Percentiles rank a stretch among this genome's conserved stretches.
Evolutionary conservation across 768 basidiomycete genomes (phyloP).

Genomic region (Pleurotus platypus): DNA sequence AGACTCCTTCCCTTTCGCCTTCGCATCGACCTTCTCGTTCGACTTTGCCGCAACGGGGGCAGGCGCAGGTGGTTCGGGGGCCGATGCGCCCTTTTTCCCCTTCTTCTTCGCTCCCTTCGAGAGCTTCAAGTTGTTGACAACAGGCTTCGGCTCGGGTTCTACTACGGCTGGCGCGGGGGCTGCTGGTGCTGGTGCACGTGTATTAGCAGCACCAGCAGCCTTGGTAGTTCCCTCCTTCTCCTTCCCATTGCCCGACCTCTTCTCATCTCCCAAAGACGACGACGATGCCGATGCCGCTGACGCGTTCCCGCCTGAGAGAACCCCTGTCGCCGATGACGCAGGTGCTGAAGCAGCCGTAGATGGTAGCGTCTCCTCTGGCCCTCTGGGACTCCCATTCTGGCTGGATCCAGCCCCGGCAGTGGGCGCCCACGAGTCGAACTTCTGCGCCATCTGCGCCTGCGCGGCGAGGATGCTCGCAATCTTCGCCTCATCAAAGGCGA

Average conservation of each 20-base stretch:
- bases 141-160: neutral
- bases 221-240: neutral
- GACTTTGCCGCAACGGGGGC: neutral
- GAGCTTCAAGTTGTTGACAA: neutral
- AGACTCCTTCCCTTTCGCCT: neutral
- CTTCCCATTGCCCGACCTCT: neutral
- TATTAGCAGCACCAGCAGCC: neutral
- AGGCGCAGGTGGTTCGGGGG: neutral
- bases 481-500: neutral
- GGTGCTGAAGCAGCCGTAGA: neutral
- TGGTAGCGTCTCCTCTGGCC: neutral
- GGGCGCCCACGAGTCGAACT: slow-evolving; percentile 1
- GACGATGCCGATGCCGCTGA: neutral
- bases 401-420: neutral
- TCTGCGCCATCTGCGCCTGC: slow-evolving; percentile 5
- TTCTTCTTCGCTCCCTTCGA: slow-evolving; percentile 2
- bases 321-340: no score
- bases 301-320: neutral
- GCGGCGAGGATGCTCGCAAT: slow-evolving; percentile 2
- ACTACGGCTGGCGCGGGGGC: neutral
- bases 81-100: neutral
- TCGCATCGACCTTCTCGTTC: neutral
- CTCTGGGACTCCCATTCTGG: neutral
- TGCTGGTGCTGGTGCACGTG: neutral
- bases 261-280: neutral